Evolutionary conservation across 257 asterid species (phyloP).

Genomic region (Verbena officinalis): DNA sequence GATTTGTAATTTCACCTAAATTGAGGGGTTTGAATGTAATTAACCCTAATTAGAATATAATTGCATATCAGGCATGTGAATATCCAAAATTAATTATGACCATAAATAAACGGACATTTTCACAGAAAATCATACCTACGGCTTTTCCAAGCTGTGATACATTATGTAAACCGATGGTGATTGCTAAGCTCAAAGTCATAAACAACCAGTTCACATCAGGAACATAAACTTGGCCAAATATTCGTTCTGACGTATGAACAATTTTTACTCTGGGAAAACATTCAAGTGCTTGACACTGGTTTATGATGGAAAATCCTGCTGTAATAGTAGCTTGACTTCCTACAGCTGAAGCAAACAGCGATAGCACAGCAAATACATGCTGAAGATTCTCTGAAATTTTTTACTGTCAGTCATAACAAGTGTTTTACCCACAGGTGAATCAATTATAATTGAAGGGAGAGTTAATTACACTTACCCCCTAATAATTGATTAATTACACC

Average conservation of each 20-base stretch:
- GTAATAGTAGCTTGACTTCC: constrained; percentile 98
- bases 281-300: constrained; percentile 85
- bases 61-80: neutral
- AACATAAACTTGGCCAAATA: constrained; percentile 82
- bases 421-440: constrained; percentile 5
- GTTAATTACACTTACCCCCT: too few relatives aligned
- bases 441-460: neutral
- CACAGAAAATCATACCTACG: constrained; percentile 49
- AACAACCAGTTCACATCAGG: constrained; percentile 92
- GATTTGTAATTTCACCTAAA: too few relatives aligned
- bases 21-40: too few relatives aligned
- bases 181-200: constrained; percentile 72
- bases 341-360: constrained; percentile 89
- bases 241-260: constrained; percentile 78
- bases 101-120: neutral
- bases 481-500: too few relatives aligned
- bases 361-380: constrained; percentile 72
- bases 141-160: constrained; percentile 75
- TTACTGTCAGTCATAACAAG: constrained; percentile 30
- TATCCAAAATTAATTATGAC: neutral
- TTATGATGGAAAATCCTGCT: constrained; percentile 90
- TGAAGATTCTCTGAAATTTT: constrained; percentile 60
- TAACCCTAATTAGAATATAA: too few relatives aligned
- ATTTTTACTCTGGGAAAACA: constrained; percentile 95
- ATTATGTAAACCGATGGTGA: constrained; percentile 72